A percentile compares a stretch with the other conserved stretches of the same genome.
These are phyloP conservation scores for Lentithecium fluviatile DNA, from an alignment of 495 filamentous ascomycete genomes.

Conservation along the genomic window DNA sequence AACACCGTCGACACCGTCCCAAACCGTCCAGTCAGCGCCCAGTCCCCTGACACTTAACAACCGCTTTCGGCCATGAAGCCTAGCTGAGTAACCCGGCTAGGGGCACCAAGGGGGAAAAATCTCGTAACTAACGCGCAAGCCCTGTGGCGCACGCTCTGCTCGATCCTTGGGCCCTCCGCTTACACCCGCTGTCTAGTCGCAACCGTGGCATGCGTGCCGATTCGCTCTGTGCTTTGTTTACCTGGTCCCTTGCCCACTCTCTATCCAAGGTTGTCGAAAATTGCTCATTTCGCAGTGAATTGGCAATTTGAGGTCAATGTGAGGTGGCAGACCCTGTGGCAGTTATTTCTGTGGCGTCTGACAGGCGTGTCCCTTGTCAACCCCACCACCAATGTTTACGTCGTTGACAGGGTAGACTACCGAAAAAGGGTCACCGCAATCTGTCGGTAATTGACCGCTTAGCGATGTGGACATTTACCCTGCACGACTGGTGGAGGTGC, in stretches of 20 bases:
- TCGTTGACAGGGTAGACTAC: not conserved
- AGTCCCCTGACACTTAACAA: too few species aligned
- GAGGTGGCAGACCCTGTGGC: not conserved
- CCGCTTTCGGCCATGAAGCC: too few species aligned
- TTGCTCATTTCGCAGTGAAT: slow-evolving; percentile 28
- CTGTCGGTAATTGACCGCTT: slow-evolving; percentile 24
- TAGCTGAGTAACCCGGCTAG: too few species aligned
- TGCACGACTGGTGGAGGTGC: not conserved
- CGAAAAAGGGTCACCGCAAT: slow-evolving; percentile 7
- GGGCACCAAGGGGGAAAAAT: too few species aligned
- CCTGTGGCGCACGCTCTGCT: slow-evolving; percentile 20
- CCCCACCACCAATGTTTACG: not conserved
- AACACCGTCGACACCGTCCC: slow-evolving; percentile 16
- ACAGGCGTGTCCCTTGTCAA: slow-evolving; percentile 7
- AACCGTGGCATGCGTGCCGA: too few species aligned
- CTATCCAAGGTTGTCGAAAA: not conserved
- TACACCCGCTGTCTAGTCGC: slow-evolving; percentile 3
- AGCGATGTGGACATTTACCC: not conserved
- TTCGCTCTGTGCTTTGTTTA: slow-evolving; percentile 18
- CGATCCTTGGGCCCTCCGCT: slow-evolving; percentile 7
- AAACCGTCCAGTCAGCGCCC: too few species aligned
- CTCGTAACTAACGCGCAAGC: slow-evolving; percentile 14
- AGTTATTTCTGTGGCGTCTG: slow-evolving; percentile 15
- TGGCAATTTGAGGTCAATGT: slow-evolving; percentile 23
- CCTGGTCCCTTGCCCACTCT: too few species aligned